Evolutionary conservation across 345 rosid species (phyloP).

Genomic region (Arabis alpina): DNA sequence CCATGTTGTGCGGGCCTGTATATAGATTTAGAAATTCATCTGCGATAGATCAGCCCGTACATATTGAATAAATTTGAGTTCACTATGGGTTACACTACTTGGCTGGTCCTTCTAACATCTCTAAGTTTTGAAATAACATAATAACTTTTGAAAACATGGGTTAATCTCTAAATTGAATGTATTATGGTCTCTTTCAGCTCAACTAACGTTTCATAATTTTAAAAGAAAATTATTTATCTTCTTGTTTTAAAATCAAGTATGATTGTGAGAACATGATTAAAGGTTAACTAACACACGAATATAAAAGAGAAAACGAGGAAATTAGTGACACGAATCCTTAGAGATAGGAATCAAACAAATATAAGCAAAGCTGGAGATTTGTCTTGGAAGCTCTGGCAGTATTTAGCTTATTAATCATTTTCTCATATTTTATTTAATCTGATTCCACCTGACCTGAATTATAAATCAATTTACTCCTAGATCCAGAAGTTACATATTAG

Average conservation of each 20-base stretch:
- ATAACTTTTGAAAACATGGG: conserved; percentile 14
- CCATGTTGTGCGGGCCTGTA: no score
- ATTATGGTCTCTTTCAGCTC: neutral
- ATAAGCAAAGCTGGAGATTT: conserved; percentile 21
- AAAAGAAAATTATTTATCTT: neutral
- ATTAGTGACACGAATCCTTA: conserved; percentile 15
- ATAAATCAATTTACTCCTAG: neutral
- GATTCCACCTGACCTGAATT: conserved; percentile 3
- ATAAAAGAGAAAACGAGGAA: neutral
- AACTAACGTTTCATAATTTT: neutral
- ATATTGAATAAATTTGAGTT: no score
- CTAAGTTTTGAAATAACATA: no score
- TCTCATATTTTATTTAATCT: neutral
- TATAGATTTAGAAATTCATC: no score
- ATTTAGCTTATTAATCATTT: neutral
- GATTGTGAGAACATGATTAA: conserved; percentile 20
- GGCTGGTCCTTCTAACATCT: no score
- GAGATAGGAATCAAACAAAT: conserved; percentile 16
- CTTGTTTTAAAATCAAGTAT: conserved; percentile 2
- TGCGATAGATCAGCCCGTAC: no score
- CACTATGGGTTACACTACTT: no score
- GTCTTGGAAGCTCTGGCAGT: conserved; percentile 11
- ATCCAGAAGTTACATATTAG: neutral
- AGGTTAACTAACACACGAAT: neutral
- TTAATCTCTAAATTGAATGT: conserved; percentile 9